These are phyloP conservation scores for Mycena polygramma DNA, from an alignment of 768 basidiomycete species.

Conservation along the genomic window DNA sequence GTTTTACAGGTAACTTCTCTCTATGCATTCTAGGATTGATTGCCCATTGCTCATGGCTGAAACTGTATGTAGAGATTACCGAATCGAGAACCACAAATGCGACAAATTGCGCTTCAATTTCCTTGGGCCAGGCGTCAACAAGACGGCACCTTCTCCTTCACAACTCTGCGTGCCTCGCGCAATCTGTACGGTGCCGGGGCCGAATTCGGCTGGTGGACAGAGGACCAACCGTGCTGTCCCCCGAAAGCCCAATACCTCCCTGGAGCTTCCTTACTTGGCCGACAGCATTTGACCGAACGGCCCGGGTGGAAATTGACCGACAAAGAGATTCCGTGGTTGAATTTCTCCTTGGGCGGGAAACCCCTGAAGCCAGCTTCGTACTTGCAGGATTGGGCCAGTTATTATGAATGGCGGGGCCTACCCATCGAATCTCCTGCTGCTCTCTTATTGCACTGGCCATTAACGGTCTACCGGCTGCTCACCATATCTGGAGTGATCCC, in stretches of 20 bases:
- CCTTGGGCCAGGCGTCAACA: slow-evolving; percentile 38
- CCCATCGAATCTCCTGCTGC: slow-evolving; percentile 57
- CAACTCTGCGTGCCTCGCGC: slow-evolving; percentile 33
- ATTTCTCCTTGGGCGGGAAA: slow-evolving; percentile 43
- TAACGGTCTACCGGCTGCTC: slow-evolving; percentile 55
- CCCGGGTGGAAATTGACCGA: slow-evolving; percentile 54
- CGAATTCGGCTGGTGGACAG: slow-evolving; percentile 58
- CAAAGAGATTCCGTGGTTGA: slow-evolving; percentile 47
- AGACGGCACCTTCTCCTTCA: slow-evolving; percentile 35
- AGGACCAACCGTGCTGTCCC: slow-evolving; percentile 35
- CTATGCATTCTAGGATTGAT: not conserved
- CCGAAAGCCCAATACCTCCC: slow-evolving; percentile 42
- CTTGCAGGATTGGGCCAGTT: slow-evolving; percentile 56
- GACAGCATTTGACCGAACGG: slow-evolving; percentile 46
- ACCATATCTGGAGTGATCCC: slow-evolving; percentile 49
- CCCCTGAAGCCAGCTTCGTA: slow-evolving; percentile 43
- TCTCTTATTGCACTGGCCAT: slow-evolving; percentile 57
- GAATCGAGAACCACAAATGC: slow-evolving; percentile 31
- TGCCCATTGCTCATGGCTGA: not conserved
- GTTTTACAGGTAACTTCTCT: not conserved
- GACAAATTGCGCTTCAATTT: slow-evolving; percentile 40
- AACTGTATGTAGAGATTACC: slow-evolving; percentile 2
- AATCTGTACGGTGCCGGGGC: slow-evolving; percentile 50
- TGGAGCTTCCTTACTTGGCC: slow-evolving; percentile 49
- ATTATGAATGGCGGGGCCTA: slow-evolving; percentile 60